phyloP scores from a whole-genome alignment of 257 asterid genomes.

The Forsythia viridissima region DNA sequence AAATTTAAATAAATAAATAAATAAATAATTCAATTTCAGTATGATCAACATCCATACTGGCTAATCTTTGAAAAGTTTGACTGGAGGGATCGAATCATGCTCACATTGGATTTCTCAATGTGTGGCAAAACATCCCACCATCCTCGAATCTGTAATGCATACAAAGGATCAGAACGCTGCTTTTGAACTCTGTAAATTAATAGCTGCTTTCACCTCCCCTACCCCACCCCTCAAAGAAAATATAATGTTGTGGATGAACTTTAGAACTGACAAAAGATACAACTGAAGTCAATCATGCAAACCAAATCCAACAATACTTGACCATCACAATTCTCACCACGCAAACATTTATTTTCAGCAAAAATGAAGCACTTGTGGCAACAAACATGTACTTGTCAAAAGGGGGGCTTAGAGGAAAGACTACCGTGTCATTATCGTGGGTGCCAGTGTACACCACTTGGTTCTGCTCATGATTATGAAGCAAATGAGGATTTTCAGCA shows the following conservation, averaged over 20 bases:
- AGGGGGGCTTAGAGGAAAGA: conserved; percentile 13
- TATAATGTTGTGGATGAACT: neutral
- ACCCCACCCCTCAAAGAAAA: neutral
- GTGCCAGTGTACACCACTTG: conserved; percentile 99
- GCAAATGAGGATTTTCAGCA: conserved; percentile 93
- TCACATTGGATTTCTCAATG: conserved; percentile 74
- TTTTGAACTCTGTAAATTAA: neutral
- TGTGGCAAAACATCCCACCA: conserved; percentile 90
- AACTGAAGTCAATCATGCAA: neutral
- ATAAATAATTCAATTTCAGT: neutral
- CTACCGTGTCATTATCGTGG: conserved; percentile 97
- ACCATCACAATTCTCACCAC: conserved; percentile 1
- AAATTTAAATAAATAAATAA: conserved; percentile 21
- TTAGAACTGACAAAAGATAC: neutral
- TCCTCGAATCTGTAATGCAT: conserved; percentile 64
- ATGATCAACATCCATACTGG: neutral
- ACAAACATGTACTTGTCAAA: neutral
- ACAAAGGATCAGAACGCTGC: neutral
- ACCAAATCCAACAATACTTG: neutral
- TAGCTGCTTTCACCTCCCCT: conserved; percentile 1
- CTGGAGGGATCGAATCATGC: conserved; percentile 30
- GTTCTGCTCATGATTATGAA: conserved; percentile 91
- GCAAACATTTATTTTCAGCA: conserved; percentile 8
- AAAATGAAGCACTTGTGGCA: neutral
- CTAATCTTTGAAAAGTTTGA: conserved; percentile 10